Base-by-base conservation (phyloP, 164 flowering plant genomes). In the Aristolochia contorta region DNA sequence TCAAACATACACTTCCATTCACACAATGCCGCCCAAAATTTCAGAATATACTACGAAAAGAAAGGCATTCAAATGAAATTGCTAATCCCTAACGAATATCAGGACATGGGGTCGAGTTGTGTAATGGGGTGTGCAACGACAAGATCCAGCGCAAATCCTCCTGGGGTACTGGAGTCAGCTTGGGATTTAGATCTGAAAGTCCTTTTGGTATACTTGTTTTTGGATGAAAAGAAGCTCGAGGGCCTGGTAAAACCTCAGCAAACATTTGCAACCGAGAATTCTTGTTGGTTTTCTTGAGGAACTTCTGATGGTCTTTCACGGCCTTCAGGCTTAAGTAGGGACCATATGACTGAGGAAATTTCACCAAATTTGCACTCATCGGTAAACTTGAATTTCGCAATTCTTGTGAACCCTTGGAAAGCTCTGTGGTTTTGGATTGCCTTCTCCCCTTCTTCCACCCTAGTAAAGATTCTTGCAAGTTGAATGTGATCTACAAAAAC, bases 401-500 rank as follows among this genome's bases (percentile, higher is more conserved):
- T 19, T 22, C 30, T 25, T 49, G 48, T 14, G 63, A 21, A 61
- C 51, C 56, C 58, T 27, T 50, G 24, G 58, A 21, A 46, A 54
- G 50, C 45, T 49, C 48, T 21, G 47, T 54, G 24, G 56, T 43
- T 8, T 15, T 45, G 16, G 58, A 62, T 41, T 51, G 58, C 70
- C 57, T 73, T 57, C 65, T 54, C 45, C 59, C 60, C 19, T 65
- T 65, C 68, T 74, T 86, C 87, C 86, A 80, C 16, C 75, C 64
- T 12, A 66, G 43, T 61, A 82, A 78, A 12, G 82, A 78, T 23
- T 68, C 69, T 43, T 75, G 82, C 41, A 86, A 47, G 59, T 58
- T 70, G 19, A 73, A 72, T 5, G 86, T 84, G 61, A 81, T 84
- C 97, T 91, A 82, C 67, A 68, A 67, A 56, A 58, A 23, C 12